Conservation (phyloP, 352 stramenopile species). For the Phytophthora sansomeana region DNA sequence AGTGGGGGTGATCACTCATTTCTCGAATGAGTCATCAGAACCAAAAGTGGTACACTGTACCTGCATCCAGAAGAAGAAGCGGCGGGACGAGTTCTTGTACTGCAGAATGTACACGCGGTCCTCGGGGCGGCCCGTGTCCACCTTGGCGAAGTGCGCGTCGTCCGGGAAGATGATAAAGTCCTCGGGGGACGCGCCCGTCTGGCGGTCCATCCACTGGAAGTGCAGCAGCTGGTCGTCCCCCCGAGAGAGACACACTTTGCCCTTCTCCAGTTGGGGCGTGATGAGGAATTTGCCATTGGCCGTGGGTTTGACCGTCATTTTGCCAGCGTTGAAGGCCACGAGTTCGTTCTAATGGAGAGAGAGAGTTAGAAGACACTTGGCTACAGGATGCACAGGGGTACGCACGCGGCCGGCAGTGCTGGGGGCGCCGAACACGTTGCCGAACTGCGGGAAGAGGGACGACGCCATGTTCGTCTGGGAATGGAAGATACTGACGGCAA, state of each 20-base stretch:
- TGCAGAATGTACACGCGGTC: slow-evolving; percentile 94
- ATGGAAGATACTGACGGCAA: slow-evolving; percentile 21
- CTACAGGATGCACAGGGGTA: slow-evolving; percentile 3
- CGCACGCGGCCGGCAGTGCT: slow-evolving; percentile 61
- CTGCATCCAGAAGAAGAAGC: slow-evolving; percentile 97
- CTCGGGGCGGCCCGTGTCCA: slow-evolving; percentile 83
- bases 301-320: slow-evolving; percentile 82
- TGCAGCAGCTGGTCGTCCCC: slow-evolving; percentile 92
- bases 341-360: slow-evolving; percentile 68
- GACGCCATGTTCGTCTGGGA: slow-evolving; percentile 44
- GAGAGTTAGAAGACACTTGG: neutral
- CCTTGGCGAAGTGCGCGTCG: slow-evolving; percentile 88
- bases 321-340: slow-evolving; percentile 93
- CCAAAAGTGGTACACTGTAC: slow-evolving; percentile 29
- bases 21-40: neutral
- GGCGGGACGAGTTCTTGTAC: slow-evolving; percentile 92
- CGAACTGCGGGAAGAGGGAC: slow-evolving; percentile 85
- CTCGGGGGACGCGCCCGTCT: slow-evolving; percentile 84
- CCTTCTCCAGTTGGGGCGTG: slow-evolving; percentile 91
- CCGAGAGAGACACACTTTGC: slow-evolving; percentile 87
- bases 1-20: too few species aligned
- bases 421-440: slow-evolving; percentile 80
- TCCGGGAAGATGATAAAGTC: slow-evolving; percentile 95
- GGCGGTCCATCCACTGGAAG: slow-evolving; percentile 94
- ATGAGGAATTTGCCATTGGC: slow-evolving; percentile 90